Base-by-base conservation (phyloP, 805 yeast genomes). In the Isabelozyma gotoi region DNA sequence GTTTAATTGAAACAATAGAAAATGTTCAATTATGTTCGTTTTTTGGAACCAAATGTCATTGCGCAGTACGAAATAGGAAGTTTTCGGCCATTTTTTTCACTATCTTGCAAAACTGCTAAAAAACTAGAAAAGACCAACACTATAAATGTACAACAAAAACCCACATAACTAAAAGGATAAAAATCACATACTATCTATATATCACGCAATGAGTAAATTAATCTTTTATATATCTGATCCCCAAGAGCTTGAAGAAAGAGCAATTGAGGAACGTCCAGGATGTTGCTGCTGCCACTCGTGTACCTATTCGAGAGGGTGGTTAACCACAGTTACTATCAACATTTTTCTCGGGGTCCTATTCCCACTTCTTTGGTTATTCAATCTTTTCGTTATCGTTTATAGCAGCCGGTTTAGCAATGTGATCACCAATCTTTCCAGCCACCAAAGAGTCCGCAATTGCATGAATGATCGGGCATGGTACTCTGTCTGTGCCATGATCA, bases 341-440 rank as follows among this genome's bases (percentile, higher is more conserved):
- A 29, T 16, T 4, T 47, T 42, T 7, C 33, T 60, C 36, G 63
- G 65, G 2, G 3, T 46, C 1, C 3, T 53, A 8, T 41, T 52
- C 21, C 66, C 65, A 14, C 35, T 44, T 3, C 7, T 56, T n/a
- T 60, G 66, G 65, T 1, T 54, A 0, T 40, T 36, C 15, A 46
- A 45, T 35, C 27, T 52, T 5, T 38, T 34, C 1, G 24, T 41
- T 2, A 39, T 55, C 2, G 8, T 45, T 3, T 46, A 33, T 21
- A 42, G n/a, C 29, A 24, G 12, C 8, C 29, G 29, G 29, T 24
- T 24, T 7, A 7, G 8, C 10, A 24, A 24, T 24, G 29, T 24
- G 29, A n/a, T 24, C 7, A 24, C 4, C 29, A 24, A 4, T 7
- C 29, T 10, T 24, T 24, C 5, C 29, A 24, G 29, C 10, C 29